Evolutionary conservation across 805 yeast species (phyloP).

Genomic region (Schwanniomyces vanrijiae): DNA sequence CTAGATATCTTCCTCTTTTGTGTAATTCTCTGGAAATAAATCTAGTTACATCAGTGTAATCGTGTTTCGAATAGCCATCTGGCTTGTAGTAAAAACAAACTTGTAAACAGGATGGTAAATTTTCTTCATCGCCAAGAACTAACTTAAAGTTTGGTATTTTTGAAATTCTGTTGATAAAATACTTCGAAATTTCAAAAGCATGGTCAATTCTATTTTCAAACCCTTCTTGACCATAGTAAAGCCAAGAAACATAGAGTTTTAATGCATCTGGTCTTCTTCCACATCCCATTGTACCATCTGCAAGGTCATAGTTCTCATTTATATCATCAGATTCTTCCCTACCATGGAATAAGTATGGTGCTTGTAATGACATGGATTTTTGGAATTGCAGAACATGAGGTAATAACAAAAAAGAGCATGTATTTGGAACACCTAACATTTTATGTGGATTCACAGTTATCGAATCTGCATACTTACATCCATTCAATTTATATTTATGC

Average conservation of each 20-base stretch:
- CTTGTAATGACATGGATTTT: constrained; percentile 70
- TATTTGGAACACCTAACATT: constrained; percentile 83
- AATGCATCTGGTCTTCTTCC: constrained; percentile 83
- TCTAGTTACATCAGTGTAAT: constrained; percentile 59
- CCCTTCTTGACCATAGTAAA: constrained; percentile 72
- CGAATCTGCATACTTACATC: constrained; percentile 68
- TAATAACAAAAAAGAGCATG: constrained; percentile 69
- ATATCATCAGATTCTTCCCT: constrained; percentile 39
- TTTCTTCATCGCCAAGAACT: constrained; percentile 40
- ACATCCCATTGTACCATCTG: constrained; percentile 91
- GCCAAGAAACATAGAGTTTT: constrained; percentile 78
- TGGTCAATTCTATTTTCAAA: constrained; percentile 68
- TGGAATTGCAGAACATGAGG: constrained; percentile 69
- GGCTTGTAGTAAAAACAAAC: constrained; percentile 79
- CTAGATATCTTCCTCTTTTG: constrained; percentile 61
- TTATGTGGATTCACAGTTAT: constrained; percentile 84
- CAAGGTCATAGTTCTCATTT: constrained; percentile 68
- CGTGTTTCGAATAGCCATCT: constrained; percentile 19
- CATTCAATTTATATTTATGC: constrained; percentile 49
- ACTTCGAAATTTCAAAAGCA: constrained; percentile 64
- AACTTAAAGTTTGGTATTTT: constrained; percentile 48
- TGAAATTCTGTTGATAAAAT: constrained; percentile 51
- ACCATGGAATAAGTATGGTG: constrained; percentile 79
- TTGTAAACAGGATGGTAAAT: constrained; percentile 76
- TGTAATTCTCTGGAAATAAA: constrained; percentile 61